A percentile compares a stretch with the other conserved stretches of the same genome.
Evolutionary conservation across 2,329 filamentous ascomycete species (phyloP).

Genomic region (Microthyrium microscopicum): DNA sequence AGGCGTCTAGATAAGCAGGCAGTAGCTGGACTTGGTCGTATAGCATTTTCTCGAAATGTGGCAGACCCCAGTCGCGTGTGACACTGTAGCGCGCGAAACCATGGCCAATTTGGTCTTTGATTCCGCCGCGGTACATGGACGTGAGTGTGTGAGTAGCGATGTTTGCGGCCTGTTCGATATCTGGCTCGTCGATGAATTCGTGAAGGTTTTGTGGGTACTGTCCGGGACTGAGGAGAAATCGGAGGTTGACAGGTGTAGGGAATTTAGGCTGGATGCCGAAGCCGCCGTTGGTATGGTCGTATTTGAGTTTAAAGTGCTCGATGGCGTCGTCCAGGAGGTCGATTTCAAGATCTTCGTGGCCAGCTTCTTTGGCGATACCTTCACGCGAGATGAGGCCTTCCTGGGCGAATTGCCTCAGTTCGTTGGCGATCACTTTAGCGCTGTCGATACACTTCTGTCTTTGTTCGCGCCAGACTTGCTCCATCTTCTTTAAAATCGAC

Average conservation of each 20-base stretch:
- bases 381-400: slow-evolving; percentile 51
- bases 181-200: slow-evolving; percentile 73
- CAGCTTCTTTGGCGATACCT: slow-evolving; percentile 19
- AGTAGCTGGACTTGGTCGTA: slow-evolving; percentile 83
- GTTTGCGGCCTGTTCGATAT: slow-evolving; percentile 53
- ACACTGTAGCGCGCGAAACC: slow-evolving; percentile 77
- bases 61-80: slow-evolving; percentile 80
- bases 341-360: slow-evolving; percentile 60
- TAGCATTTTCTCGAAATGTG: slow-evolving; percentile 95
- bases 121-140: slow-evolving; percentile 56
- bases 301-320: slow-evolving; percentile 62
- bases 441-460: slow-evolving; percentile 69
- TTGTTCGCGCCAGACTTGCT: slow-evolving; percentile 62
- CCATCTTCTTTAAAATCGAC: slow-evolving; percentile 64
- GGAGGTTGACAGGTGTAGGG: slow-evolving; percentile 69
- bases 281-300: slow-evolving; percentile 61
- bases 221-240: slow-evolving; percentile 61
- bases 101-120: slow-evolving; percentile 60
- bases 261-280: slow-evolving; percentile 73
- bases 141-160: slow-evolving; percentile 73
- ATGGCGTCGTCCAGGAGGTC: slow-evolving; percentile 87
- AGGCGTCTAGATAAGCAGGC: slow-evolving; percentile 72
- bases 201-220: slow-evolving; percentile 55
- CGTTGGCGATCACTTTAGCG: slow-evolving; percentile 63
- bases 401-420: slow-evolving; percentile 73